Conservation (phyloP, 2,329 filamentous ascomycete species). For the Alternaria conjuncta region DNA sequence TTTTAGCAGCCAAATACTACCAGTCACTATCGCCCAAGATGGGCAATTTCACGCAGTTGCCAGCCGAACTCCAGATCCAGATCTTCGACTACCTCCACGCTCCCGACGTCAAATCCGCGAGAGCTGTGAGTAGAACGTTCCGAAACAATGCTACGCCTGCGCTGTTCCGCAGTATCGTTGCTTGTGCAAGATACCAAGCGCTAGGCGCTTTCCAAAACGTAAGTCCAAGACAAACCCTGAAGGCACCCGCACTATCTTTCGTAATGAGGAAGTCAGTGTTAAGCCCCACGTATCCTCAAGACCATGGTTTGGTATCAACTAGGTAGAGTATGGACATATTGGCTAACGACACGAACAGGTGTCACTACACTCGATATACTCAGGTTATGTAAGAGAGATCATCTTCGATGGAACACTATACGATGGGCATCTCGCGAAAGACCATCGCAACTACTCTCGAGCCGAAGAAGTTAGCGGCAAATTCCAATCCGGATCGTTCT, state of each 20-base stretch:
- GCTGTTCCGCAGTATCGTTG: conserved; percentile 33
- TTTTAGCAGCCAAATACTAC: not conserved
- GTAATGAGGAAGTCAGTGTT: not conserved
- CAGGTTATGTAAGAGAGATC: conserved; percentile 39
- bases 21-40: not conserved
- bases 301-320: not conserved
- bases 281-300: not conserved
- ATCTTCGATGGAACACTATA: conserved; percentile 41
- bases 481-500: conserved; percentile 15
- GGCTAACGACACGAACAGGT: not conserved
- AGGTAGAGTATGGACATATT: not conserved
- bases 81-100: conserved; percentile 33
- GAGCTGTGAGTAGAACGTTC: conserved; percentile 26
- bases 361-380: conserved; percentile 29
- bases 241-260: not conserved
- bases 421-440: conserved; percentile 17
- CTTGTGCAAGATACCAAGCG: conserved; percentile 37
- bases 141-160: conserved; percentile 31
- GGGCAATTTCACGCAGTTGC: conserved; percentile 22
- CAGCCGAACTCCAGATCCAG: conserved; percentile 38
- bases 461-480: conserved; percentile 4
- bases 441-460: conserved; percentile 13
- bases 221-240: not conserved
- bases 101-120: conserved; percentile 32
- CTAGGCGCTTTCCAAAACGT: conserved; percentile 38